Percentiles rank a stretch among this genome's conserved stretches.
These are phyloP conservation scores for Candida freyschussii DNA, from an alignment of 1,139 yeast genomes.

Conservation along the genomic window DNA sequence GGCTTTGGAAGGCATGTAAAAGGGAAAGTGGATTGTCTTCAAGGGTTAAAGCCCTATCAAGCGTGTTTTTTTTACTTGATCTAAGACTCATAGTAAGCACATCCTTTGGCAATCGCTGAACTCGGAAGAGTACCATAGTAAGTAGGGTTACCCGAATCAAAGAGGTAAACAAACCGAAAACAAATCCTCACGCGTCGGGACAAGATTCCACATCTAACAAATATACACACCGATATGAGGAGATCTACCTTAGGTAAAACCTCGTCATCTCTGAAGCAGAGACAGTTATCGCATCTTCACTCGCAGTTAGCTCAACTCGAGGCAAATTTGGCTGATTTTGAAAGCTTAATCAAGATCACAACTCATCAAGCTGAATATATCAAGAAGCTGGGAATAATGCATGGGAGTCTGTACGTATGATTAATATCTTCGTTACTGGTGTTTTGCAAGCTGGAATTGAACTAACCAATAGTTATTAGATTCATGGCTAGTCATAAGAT, in stretches of 20 bases:
- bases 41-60: no score
- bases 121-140: no score
- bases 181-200: no score
- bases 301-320: constrained; percentile 60
- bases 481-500: constrained; percentile 62
- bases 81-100: no score
- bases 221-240: no score
- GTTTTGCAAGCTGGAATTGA: neutral
- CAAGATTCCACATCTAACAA: no score
- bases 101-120: no score
- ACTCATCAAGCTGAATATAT: constrained; percentile 53
- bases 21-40: no score
- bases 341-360: constrained; percentile 48
- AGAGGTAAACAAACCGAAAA: no score
- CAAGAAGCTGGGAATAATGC: constrained; percentile 54
- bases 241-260: constrained; percentile 11
- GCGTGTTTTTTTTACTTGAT: no score
- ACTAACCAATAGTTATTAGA: constrained; percentile 6
- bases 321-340: constrained; percentile 54
- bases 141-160: no score
- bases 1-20: no score
- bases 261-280: constrained; percentile 32
- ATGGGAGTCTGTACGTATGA: constrained; percentile 42
- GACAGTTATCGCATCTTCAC: constrained; percentile 57
- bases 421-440: constrained; percentile 27